phyloP scores from a whole-genome alignment of 805 yeast species.

The Saccharomycopsis fermentans region DNA sequence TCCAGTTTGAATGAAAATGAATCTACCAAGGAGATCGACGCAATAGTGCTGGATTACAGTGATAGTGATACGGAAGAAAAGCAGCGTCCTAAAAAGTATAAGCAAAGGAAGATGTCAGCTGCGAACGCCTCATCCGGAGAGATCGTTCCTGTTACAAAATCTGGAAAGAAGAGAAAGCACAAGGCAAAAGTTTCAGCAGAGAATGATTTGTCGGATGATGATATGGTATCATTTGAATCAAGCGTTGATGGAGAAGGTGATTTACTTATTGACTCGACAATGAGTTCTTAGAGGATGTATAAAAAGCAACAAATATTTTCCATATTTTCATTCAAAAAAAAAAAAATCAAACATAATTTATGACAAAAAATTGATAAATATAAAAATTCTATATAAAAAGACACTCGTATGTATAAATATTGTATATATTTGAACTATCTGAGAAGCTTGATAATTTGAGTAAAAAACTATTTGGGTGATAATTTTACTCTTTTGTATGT shows the following conservation, averaged over 20 bases:
- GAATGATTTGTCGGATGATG: neutral
- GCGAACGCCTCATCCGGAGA: neutral
- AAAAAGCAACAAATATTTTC: too few species aligned
- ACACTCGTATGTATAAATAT: neutral
- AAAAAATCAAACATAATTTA: neutral
- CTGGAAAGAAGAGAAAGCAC: neutral
- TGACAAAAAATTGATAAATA: neutral
- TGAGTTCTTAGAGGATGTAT: too few species aligned
- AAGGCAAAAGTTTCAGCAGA: neutral
- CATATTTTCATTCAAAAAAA: too few species aligned
- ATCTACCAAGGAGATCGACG: neutral
- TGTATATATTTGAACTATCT: neutral
- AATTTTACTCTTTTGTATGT: conserved; percentile 20
- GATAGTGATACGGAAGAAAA: conserved; percentile 3
- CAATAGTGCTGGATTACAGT: neutral
- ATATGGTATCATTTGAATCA: neutral
- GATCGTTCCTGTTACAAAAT: neutral
- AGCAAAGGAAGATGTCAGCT: neutral
- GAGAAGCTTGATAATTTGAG: neutral
- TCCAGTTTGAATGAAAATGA: conserved; percentile 1
- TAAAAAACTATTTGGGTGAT: neutral
- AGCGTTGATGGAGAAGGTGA: neutral
- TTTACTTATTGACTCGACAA: neutral
- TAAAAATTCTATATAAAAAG: neutral
- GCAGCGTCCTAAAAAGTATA: neutral